These are phyloP conservation scores for Gossypium longicalyx DNA, from an alignment of 345 rosid species.

Conservation along the genomic window DNA sequence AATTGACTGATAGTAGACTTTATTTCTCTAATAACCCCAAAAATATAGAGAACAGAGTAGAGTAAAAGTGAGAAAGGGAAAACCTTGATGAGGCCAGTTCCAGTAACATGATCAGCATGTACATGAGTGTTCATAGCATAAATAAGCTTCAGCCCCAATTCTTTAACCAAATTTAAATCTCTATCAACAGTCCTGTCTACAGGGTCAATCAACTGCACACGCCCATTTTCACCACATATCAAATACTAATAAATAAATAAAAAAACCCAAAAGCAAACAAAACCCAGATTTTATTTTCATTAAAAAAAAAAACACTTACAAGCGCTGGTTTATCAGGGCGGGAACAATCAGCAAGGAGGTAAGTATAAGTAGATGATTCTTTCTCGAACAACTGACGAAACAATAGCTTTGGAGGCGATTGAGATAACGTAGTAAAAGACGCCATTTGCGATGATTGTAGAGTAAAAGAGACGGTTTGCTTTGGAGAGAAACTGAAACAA, in stretches of 20 bases:
- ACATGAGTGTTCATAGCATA: constrained; percentile 94
- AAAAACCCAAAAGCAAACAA: not conserved
- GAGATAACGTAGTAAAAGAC: constrained; percentile 17
- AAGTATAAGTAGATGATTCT: constrained; percentile 84
- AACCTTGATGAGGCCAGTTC: constrained; percentile 87
- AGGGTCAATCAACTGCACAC: constrained; percentile 82
- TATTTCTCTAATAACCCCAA: not conserved
- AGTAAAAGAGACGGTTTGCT: constrained; percentile 1
- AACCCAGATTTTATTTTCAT: not conserved
- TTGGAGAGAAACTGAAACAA: constrained; percentile 15
- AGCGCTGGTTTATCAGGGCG: constrained; percentile 88
- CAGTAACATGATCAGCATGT: constrained; percentile 97
- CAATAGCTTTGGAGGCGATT: constrained; percentile 45
- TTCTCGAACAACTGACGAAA: constrained; percentile 92
- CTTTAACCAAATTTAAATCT: constrained; percentile 61
- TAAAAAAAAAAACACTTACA: constrained; percentile 29
- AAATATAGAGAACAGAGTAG: too few relatives aligned
- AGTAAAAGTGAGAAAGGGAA: not conserved
- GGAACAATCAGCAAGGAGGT: constrained; percentile 79
- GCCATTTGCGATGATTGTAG: constrained; percentile 33
- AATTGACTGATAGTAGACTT: not conserved
- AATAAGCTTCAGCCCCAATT: constrained; percentile 67
- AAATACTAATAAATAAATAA: not conserved
- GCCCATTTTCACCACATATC: not conserved
- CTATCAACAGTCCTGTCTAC: constrained; percentile 89